Conservation (phyloP, 257 asterid species). For the Striga asiatica region DNA sequence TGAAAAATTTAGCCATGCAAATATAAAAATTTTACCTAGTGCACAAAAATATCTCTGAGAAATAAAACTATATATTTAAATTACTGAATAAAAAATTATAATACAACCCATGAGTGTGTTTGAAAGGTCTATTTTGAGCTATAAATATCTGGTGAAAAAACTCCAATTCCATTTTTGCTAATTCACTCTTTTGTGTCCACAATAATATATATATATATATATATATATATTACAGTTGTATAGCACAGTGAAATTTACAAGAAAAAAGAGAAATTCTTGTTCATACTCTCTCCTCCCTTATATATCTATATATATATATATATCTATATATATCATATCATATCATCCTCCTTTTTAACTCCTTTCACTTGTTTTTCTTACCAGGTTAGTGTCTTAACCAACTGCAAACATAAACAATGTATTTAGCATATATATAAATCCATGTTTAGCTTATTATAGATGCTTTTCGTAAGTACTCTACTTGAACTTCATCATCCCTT, state of each 20-base stretch:
- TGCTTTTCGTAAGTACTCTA: conserved; percentile 8
- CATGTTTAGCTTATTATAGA: conserved; percentile 34
- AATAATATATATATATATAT: conserved; percentile 3
- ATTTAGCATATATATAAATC: conserved; percentile 1
- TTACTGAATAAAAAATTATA: no score
- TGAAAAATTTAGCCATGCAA: no score
- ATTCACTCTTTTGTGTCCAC: conserved; percentile 30
- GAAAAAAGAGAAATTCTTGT: conserved; percentile 14
- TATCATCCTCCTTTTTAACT: neutral
- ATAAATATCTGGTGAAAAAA: conserved; percentile 29
- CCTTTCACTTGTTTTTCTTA: conserved; percentile 11
- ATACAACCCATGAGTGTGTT: conserved; percentile 6
- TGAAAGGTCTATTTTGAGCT: conserved; percentile 36
- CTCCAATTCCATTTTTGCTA: conserved; percentile 51
- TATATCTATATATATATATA: no score
- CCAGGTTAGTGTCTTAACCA: conserved; percentile 19
- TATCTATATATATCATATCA: no score
- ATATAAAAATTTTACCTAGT: no score
- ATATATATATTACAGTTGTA: no score
- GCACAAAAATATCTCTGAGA: no score
- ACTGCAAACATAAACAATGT: conserved; percentile 19
- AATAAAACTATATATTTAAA: no score
- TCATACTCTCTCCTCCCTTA: conserved; percentile 11
- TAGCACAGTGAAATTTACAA: conserved; percentile 14
- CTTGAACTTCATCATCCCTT: conserved; percentile 22